These are phyloP conservation scores for Pseudomassariella vexata DNA, from an alignment of 2,329 filamentous ascomycete species.

Conservation along the genomic window DNA sequence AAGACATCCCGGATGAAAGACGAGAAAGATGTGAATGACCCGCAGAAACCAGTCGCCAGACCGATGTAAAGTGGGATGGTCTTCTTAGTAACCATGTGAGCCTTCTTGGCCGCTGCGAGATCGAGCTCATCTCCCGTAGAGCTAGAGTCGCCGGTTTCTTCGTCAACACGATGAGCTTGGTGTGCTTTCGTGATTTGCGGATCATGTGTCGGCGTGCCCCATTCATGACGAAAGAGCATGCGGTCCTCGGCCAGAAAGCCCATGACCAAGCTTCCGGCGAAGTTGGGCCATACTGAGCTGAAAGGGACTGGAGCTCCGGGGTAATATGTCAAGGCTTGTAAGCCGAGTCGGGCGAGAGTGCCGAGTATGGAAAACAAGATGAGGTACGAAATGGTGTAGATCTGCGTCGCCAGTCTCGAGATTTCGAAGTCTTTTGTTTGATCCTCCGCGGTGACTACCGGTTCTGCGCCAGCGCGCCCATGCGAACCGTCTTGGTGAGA, in stretches of 20 bases:
- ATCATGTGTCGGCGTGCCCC: conserved; percentile 42
- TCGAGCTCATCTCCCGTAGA: conserved; percentile 20
- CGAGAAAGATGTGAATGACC: conserved; percentile 86
- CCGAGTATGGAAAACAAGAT: conserved; percentile 81
- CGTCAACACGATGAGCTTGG: conserved; percentile 27
- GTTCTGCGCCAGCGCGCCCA: conserved; percentile 7
- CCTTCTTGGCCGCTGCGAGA: conserved; percentile 44
- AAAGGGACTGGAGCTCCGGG: conserved; percentile 70
- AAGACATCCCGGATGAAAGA: conserved; percentile 78
- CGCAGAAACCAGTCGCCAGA: conserved; percentile 80
- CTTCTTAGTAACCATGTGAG: conserved; percentile 66
- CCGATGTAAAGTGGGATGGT: conserved; percentile 84
- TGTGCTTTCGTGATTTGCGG: conserved; percentile 26
- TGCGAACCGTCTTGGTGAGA: no score
- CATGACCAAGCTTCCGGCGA: conserved; percentile 74
- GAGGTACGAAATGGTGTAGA: conserved; percentile 76
- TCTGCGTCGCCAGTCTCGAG: conserved; percentile 47
- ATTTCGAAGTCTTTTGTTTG: conserved; percentile 18
- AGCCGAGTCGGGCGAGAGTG: conserved; percentile 74
- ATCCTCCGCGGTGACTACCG: background rate
- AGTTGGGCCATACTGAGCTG: conserved; percentile 80
- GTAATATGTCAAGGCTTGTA: conserved; percentile 75
- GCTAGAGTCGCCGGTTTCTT: conserved; percentile 25
- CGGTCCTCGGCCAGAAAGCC: conserved; percentile 80
- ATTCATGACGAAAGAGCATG: conserved; percentile 66